These are phyloP conservation scores for Helminthosporium solani DNA, from an alignment of 2,329 filamentous ascomycete genomes.

Conservation along the genomic window DNA sequence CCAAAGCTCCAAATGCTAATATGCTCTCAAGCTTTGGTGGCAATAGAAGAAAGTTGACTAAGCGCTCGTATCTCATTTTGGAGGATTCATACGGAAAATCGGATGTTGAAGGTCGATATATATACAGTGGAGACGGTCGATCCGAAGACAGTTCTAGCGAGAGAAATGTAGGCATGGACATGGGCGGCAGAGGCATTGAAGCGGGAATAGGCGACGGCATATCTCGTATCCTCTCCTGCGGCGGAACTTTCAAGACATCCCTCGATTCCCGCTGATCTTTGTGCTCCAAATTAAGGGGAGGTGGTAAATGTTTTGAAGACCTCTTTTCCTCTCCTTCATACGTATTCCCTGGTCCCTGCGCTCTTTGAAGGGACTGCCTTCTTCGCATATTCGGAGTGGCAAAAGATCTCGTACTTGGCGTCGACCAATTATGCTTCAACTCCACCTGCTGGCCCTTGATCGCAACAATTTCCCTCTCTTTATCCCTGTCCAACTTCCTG, in stretches of 20 bases:
- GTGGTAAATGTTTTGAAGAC: slow-evolving; percentile 22
- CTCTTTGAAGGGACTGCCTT: slow-evolving; percentile 35
- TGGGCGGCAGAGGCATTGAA: slow-evolving; percentile 60
- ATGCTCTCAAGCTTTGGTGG: slow-evolving; percentile 81
- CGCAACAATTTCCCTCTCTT: slow-evolving; percentile 24
- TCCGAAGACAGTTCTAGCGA: slow-evolving; percentile 64
- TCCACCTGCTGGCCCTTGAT: slow-evolving; percentile 31
- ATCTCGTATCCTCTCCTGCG: slow-evolving; percentile 31
- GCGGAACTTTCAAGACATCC: slow-evolving; percentile 31
- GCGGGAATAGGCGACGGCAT: slow-evolving; percentile 50
- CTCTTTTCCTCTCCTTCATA: slow-evolving; percentile 25
- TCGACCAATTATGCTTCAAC: slow-evolving; percentile 28
- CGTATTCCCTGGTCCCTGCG: slow-evolving; percentile 16
- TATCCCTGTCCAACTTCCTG: slow-evolving; percentile 4
- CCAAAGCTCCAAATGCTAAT: slow-evolving; percentile 82
- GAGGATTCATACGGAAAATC: slow-evolving; percentile 87
- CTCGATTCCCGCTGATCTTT: slow-evolving; percentile 21
- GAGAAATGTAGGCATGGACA: slow-evolving; percentile 66
- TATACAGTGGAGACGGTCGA: slow-evolving; percentile 62
- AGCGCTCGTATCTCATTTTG: slow-evolving; percentile 84
- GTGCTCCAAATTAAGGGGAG: slow-evolving; percentile 39
- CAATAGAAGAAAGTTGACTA: slow-evolving; percentile 83
- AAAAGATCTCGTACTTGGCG: slow-evolving; percentile 34
- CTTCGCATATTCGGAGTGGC: slow-evolving; percentile 42
- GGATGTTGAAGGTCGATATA: slow-evolving; percentile 57